Evolutionary conservation across 2,329 filamentous ascomycete genomes (phyloP).

Genomic region (Alternaria rosae): DNA sequence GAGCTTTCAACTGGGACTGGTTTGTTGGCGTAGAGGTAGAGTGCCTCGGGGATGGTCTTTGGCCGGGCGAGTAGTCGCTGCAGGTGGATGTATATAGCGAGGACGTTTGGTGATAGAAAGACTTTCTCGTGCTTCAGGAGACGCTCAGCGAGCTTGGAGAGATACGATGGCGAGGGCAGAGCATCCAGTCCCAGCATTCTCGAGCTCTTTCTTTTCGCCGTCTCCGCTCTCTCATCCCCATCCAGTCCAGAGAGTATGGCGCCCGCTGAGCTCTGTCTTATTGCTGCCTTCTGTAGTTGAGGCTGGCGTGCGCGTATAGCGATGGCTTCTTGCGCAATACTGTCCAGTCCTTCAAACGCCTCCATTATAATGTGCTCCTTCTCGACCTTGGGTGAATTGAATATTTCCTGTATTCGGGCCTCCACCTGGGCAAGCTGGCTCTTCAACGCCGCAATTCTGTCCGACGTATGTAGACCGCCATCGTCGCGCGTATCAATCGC

Average conservation of each 20-base stretch:
- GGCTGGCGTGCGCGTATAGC: slow-evolving; percentile 39
- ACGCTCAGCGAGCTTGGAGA: slow-evolving; percentile 68
- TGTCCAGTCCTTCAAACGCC: slow-evolving; percentile 32
- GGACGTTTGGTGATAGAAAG: slow-evolving; percentile 76
- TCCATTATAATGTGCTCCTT: slow-evolving; percentile 29
- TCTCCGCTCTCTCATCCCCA: slow-evolving; percentile 25
- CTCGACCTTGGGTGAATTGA: slow-evolving; percentile 39
- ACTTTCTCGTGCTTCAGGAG: slow-evolving; percentile 78
- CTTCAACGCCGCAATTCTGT: slow-evolving; percentile 31
- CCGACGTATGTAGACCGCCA: slow-evolving; percentile 21
- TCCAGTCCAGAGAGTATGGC: slow-evolving; percentile 43
- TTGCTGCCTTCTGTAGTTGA: slow-evolving; percentile 25
- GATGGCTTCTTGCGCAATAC: slow-evolving; percentile 37
- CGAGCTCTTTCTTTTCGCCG: slow-evolving; percentile 11
- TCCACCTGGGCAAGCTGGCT: slow-evolving; percentile 35
- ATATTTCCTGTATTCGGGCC: slow-evolving; percentile 34
- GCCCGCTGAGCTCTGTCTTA: slow-evolving; percentile 44
- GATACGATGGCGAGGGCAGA: slow-evolving; percentile 44
- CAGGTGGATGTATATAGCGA: slow-evolving; percentile 77
- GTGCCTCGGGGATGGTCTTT: slow-evolving; percentile 78
- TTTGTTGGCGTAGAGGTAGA: slow-evolving; percentile 85
- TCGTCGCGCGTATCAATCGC: slow-evolving; percentile 24
- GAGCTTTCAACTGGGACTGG: slow-evolving; percentile 70
- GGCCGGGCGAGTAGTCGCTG: slow-evolving; percentile 77
- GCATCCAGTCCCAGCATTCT: slow-evolving; percentile 26